These are phyloP conservation scores for Pholiota conissans DNA, from an alignment of 768 basidiomycete species.

Conservation along the genomic window DNA sequence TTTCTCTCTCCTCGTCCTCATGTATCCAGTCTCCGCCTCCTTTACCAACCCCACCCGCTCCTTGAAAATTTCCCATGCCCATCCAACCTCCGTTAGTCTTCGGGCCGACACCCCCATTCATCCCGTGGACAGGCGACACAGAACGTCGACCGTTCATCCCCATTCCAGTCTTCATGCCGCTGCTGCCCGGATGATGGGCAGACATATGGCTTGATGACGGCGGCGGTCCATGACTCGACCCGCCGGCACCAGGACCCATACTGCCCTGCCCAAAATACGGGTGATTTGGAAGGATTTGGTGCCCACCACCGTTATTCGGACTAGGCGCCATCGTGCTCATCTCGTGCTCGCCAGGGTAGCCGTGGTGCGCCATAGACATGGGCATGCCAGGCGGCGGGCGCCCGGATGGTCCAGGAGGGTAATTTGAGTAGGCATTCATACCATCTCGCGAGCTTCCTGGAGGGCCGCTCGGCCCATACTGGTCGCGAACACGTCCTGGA, in stretches of 20 bases:
- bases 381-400: constrained; percentile 1
- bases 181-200: constrained; percentile 15
- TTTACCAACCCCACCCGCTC: constrained; percentile 23
- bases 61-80: constrained; percentile 19
- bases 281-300: constrained; percentile 30
- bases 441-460: constrained; percentile 10
- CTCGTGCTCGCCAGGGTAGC: constrained; percentile 25
- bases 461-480: constrained; percentile 8
- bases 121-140: constrained; percentile 34
- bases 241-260: constrained; percentile 20
- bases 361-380: constrained; percentile 16
- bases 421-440: constrained; percentile 11
- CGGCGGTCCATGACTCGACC: constrained; percentile 15
- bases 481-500: constrained; percentile 14
- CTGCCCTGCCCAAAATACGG: constrained; percentile 33
- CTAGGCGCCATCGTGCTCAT: constrained; percentile 20
- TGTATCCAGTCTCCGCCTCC: constrained; percentile 26
- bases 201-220: constrained; percentile 11
- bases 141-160: constrained; percentile 32
- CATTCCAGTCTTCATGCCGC: constrained; percentile 14
- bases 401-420: constrained; percentile 5
- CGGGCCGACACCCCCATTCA: constrained; percentile 23
- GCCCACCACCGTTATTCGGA: constrained; percentile 18
- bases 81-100: constrained; percentile 35
- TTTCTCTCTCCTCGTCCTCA: constrained; percentile 39